A percentile compares a stretch with the other conserved stretches of the same genome.
These are phyloP conservation scores for Malus sylvestris DNA, from an alignment of 306 rosid species.

Conservation along the genomic window DNA sequence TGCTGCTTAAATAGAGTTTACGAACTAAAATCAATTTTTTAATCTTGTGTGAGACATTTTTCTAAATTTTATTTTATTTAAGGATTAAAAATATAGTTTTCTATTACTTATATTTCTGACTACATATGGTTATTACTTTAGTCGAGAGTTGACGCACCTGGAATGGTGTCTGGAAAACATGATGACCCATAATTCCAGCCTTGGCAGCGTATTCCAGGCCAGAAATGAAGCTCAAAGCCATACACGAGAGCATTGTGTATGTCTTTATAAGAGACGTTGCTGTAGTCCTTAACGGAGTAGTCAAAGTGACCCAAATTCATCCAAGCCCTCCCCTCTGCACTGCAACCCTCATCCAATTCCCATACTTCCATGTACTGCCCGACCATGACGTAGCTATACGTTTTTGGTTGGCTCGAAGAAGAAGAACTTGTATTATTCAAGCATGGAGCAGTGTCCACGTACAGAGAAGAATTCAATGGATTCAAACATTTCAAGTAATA, in stretches of 20 bases:
- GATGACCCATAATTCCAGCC: too few relatives aligned
- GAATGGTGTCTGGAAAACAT: neutral
- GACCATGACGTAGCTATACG: neutral
- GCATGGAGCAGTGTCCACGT: neutral
- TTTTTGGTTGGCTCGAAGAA: neutral
- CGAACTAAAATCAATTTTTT: too few relatives aligned
- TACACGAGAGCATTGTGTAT: neutral
- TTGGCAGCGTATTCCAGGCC: neutral
- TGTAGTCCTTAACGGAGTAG: neutral
- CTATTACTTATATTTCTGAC: too few relatives aligned
- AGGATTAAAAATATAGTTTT: too few relatives aligned
- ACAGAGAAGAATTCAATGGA: neutral
- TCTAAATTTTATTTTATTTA: too few relatives aligned
- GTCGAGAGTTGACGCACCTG: neutral
- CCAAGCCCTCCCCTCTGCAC: neutral
- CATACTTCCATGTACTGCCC: neutral
- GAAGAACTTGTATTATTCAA: neutral
- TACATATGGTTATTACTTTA: too few relatives aligned
- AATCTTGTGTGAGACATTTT: too few relatives aligned
- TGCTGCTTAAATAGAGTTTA: too few relatives aligned
- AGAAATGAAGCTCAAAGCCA: neutral
- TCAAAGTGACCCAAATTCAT: neutral
- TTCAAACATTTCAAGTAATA: neutral
- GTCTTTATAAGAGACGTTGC: neutral
- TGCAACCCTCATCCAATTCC: neutral